phyloP scores from a whole-genome alignment of 148 eudicot species.

The Mesembryanthemum crystallinum region DNA sequence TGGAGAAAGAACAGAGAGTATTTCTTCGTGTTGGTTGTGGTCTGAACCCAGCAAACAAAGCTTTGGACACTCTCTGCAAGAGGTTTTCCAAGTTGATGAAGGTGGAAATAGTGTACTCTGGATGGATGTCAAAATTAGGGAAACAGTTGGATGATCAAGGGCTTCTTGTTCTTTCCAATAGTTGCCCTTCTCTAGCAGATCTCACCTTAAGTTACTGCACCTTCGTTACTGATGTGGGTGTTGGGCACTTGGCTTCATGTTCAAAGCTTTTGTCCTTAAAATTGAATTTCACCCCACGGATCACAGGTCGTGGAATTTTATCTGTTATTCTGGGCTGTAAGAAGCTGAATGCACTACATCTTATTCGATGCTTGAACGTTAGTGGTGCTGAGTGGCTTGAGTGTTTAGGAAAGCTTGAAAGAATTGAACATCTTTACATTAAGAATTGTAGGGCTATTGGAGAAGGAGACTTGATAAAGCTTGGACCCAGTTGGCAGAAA shows the following conservation, averaged over 20 bases:
- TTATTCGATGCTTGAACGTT: constrained; percentile 64
- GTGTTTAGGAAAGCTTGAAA: constrained; percentile 69
- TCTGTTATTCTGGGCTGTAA: constrained; percentile 76
- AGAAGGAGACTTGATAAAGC: constrained; percentile 78
- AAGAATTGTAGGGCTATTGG: constrained; percentile 85
- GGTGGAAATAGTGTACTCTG: constrained; percentile 72
- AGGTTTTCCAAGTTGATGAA: constrained; percentile 72
- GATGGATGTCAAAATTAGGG: constrained; percentile 90
- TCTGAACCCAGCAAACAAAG: constrained; percentile 72
- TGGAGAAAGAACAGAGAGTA: constrained; percentile 69
- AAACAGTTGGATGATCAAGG: constrained; percentile 83
- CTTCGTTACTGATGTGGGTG: constrained; percentile 74
- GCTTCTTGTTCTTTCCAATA: constrained; percentile 52
- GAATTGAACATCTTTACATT: constrained; percentile 59
- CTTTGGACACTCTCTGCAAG: constrained; percentile 55
- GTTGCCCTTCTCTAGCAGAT: constrained; percentile 54
- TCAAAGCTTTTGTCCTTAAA: constrained; percentile 70
- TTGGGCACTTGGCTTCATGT: constrained; percentile 62
- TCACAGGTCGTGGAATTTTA: constrained; percentile 79
- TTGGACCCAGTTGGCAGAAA: constrained; percentile 68
- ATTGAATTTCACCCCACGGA: constrained; percentile 68
- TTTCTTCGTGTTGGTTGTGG: constrained; percentile 81
- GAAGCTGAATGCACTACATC: constrained; percentile 55
- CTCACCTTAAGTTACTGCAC: constrained; percentile 88
- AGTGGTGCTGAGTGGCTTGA: constrained; percentile 81